Evolutionary conservation across 768 basidiomycete genomes (phyloP), one percentile per base, ranked within the genome.

Genomic region (Leccinum olivaceopallidum): DNA sequence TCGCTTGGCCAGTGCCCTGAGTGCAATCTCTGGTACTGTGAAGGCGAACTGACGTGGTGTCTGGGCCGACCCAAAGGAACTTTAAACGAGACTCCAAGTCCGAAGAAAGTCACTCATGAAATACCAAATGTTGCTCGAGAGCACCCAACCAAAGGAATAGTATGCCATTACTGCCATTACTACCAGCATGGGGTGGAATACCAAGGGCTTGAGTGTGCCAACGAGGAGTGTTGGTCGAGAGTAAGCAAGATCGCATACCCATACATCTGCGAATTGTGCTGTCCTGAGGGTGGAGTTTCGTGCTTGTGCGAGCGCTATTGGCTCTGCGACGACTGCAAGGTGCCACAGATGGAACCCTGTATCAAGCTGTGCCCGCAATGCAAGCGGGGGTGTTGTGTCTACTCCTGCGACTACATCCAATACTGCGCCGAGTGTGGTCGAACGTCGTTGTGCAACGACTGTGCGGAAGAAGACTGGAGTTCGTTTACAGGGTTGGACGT

Each of bases 251-350:
- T 42, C 18, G 39, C 8, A 42, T 42, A 42, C 9, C 8, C 18
- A 18, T 9, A 4, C 39, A 42, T 42, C 39, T 42, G 39, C 13
- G 18, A 42, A n/a, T 14, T n/a, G 39, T 42, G 39, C 37, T 58
- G 62, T 36, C 60, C 68, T 0, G 58, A 28, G 14, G 67, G 60
- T 3, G 69, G 70, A 9, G 55, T 71, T 36, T 57, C 63, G 63
- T 70, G 69, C 50, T 49, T 49, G 2, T 71, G 70, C 62, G 50
- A 61, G 42, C 54, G 55, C 22, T 61, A 57, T 53, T 67, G 70
- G 69, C 44, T 62, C 12, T 71, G 69, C 55, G 68, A 71, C 36
- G 66, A 69, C 53, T 71, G 70, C 62, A 57, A 53, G 52, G 13
- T 50, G 2, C 57, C 60, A 32, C 16, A 60, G 9, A 53, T 26